These are phyloP conservation scores for Colletotrichum orbiculare DNA, from an alignment of 2,329 filamentous ascomycete genomes.

Conservation along the genomic window DNA sequence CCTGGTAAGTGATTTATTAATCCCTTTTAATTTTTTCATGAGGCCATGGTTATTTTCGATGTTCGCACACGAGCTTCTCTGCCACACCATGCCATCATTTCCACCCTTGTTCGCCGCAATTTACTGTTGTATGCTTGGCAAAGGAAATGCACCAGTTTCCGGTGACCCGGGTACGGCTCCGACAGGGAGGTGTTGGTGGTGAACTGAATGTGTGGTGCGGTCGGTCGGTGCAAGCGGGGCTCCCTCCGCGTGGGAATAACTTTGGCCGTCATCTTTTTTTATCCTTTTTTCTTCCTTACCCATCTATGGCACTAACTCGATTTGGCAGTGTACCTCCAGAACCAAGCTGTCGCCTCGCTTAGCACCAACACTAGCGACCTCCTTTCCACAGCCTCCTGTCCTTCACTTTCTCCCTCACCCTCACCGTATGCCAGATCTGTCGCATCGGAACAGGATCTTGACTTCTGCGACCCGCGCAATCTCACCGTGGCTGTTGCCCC, in stretches of 20 bases:
- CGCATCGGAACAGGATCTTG: constrained; percentile 76
- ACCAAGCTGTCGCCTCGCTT: constrained; percentile 68
- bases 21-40: constrained; percentile 17
- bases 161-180: constrained; percentile 5
- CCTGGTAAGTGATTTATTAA: constrained; percentile 75
- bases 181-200: constrained; percentile 5
- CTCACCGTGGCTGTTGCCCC: constrained; percentile 73
- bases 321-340: constrained; percentile 61
- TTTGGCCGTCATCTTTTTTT: constrained; percentile 1
- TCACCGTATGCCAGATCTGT: constrained; percentile 79
- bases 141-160: constrained; percentile 5
- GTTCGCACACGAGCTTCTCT: not conserved
- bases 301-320: constrained; percentile 48
- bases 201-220: constrained; percentile 25
- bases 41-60: not conserved
- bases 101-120: not conserved
- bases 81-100: constrained; percentile 1
- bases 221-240: not conserved
- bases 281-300: not conserved
- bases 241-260: constrained; percentile 7
- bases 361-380: constrained; percentile 74
- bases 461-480: constrained; percentile 93
- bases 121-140: not conserved
- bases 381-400: constrained; percentile 80
- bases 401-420: constrained; percentile 88